These are phyloP conservation scores for Ascosphaera apis DNA, from an alignment of 2,329 filamentous ascomycete genomes.

Conservation along the genomic window DNA sequence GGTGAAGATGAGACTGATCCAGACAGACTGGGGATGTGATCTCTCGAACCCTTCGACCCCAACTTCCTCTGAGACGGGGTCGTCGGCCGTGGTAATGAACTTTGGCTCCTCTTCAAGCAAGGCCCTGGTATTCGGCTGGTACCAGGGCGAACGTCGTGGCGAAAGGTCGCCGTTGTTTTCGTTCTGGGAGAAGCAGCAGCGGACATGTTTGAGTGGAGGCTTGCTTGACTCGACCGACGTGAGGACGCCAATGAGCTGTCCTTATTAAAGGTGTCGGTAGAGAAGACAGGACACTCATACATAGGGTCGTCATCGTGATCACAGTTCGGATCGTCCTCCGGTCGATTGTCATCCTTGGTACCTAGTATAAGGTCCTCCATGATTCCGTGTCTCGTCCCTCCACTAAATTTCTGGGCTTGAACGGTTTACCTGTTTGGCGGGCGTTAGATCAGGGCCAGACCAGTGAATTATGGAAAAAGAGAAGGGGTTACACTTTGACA, in stretches of 20 bases:
- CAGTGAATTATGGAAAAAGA: too few species aligned
- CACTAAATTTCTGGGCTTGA: too few species aligned
- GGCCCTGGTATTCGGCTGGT: neutral
- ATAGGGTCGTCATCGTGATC: neutral
- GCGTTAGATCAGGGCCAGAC: neutral
- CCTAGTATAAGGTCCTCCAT: neutral
- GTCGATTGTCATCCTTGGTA: neutral
- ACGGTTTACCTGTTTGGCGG: too few species aligned
- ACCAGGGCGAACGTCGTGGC: neutral
- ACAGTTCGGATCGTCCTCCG: neutral
- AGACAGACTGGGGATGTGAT: neutral
- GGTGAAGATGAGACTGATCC: too few species aligned
- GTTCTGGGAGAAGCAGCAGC: neutral
- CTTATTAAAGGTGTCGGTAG: neutral
- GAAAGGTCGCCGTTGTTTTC: neutral
- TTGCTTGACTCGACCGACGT: neutral
- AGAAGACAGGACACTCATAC: neutral
- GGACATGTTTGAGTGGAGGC: neutral
- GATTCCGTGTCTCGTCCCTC: neutral
- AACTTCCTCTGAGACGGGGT: neutral
- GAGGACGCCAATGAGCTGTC: neutral
- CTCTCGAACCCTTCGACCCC: neutral
- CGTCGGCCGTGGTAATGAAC: neutral
- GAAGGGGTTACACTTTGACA: too few species aligned
- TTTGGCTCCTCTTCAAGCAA: neutral